These are phyloP conservation scores for Backusella macrospora DNA, from an alignment of 192 early-diverging fungal genomes.

Conservation along the genomic window DNA sequence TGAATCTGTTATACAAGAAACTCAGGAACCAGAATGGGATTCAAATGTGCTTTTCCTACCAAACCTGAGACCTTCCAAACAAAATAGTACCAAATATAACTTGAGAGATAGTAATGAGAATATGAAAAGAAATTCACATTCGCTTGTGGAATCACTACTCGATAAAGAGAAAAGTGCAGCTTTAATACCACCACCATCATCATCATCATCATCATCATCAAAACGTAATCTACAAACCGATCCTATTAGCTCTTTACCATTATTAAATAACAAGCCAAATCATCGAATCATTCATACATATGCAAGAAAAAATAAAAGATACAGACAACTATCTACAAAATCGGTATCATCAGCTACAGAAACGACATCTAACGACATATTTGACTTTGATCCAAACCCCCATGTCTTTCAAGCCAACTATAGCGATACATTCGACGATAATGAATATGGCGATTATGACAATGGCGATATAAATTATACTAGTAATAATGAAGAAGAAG, in stretches of 20 bases:
- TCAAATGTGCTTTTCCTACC: neutral
- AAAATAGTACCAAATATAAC: neutral
- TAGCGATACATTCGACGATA: neutral
- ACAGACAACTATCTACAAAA: neutral
- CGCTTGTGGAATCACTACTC: neutral
- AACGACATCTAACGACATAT: neutral
- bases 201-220: neutral
- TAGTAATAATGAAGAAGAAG: neutral
- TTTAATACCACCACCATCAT: neutral
- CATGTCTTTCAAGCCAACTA: neutral
- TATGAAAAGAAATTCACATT: neutral
- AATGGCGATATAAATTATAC: neutral
- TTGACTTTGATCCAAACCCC: neutral
- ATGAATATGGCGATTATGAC: neutral
- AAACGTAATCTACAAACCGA: neutral
- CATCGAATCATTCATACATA: slow-evolving; percentile 1
- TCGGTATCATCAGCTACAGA: neutral
- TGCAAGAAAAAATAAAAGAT: neutral
- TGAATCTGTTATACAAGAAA: neutral
- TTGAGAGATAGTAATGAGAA: neutral
- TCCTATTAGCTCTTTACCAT: neutral
- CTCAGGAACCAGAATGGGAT: neutral
- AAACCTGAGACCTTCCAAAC: neutral
- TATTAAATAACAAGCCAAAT: neutral
- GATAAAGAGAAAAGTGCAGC: neutral